Percentiles rank a stretch among this genome's conserved stretches.
phyloP scores from a whole-genome alignment of 1,284 basidiomycete genomes.

The Vanrija pseudolonga region DNA sequence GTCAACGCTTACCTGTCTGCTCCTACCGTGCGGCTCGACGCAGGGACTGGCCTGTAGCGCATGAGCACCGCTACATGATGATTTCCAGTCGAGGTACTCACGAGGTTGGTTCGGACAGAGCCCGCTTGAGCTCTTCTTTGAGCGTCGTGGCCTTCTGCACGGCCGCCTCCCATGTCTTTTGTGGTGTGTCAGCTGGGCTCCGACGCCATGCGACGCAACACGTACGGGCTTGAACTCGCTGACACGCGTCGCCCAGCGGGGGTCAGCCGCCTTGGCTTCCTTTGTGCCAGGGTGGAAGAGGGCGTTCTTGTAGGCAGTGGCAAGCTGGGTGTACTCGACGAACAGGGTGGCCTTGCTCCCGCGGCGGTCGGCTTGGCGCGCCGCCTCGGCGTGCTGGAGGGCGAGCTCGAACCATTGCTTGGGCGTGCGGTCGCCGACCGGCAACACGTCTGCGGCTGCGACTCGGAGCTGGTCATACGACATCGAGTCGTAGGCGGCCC shows the following conservation, averaged over 20 bases:
- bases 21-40: background rate
- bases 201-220: background rate
- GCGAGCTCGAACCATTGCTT: conserved; percentile 44
- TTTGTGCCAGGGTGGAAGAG: conserved; percentile 28
- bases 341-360: conserved; percentile 39
- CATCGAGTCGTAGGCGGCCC: background rate
- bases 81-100: too few species aligned
- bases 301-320: conserved; percentile 24
- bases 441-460: conserved; percentile 15
- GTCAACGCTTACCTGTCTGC: background rate
- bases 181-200: background rate
- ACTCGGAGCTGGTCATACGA: conserved; percentile 1
- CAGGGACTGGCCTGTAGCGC: background rate
- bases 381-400: conserved; percentile 34
- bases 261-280: conserved; percentile 28
- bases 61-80: background rate
- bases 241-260: conserved; percentile 28
- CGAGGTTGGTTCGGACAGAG: too few species aligned
- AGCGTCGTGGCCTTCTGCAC: conserved; percentile 37
- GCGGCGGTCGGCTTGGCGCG: conserved; percentile 35
- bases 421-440: conserved; percentile 22
- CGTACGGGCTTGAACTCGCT: conserved; percentile 43
- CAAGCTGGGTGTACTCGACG: conserved; percentile 37
- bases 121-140: conserved; percentile 31
- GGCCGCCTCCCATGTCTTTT: conserved; percentile 35